Evolutionary conservation across 345 rosid genomes (phyloP).

Genomic region (Melastoma malabathricum): DNA sequence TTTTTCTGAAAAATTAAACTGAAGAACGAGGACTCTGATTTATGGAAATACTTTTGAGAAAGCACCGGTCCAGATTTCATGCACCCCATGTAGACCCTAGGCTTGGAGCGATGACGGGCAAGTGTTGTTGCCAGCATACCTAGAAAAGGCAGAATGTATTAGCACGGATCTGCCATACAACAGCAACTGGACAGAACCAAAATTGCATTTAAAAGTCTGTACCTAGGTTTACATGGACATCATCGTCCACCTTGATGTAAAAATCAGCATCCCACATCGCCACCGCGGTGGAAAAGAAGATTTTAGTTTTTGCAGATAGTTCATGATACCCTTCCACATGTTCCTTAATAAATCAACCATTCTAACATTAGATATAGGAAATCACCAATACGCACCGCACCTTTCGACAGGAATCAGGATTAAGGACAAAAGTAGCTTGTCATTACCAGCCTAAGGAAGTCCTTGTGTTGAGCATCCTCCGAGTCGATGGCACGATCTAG

Average conservation of each 20-base stretch:
- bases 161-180: not conserved
- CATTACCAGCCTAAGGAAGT: slow-evolving; percentile 89
- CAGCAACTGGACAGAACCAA: not conserved
- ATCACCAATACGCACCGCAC: not conserved
- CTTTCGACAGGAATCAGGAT: not conserved
- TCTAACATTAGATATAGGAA: not conserved
- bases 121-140: slow-evolving; percentile 86
- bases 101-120: slow-evolving; percentile 79
- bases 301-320: slow-evolving; percentile 93
- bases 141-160: slow-evolving; percentile 11
- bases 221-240: slow-evolving; percentile 98
- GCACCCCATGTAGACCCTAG: slow-evolving; percentile 84
- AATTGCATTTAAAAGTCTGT: slow-evolving; percentile 5
- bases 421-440: slow-evolving; percentile 1
- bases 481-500: slow-evolving; percentile 95
- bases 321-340: slow-evolving; percentile 98
- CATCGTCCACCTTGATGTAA: slow-evolving; percentile 95
- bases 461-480: slow-evolving; percentile 87
- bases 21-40: not conserved
- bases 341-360: slow-evolving; percentile 32
- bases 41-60: slow-evolving; percentile 50
- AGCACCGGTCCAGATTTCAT: slow-evolving; percentile 99
- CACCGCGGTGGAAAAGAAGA: slow-evolving; percentile 78
- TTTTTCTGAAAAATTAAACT: not conserved
- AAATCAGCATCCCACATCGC: slow-evolving; percentile 93